Conservation (phyloP, 371 early-diverging fungal genomes). For the Sporodiniella umbellata region DNA sequence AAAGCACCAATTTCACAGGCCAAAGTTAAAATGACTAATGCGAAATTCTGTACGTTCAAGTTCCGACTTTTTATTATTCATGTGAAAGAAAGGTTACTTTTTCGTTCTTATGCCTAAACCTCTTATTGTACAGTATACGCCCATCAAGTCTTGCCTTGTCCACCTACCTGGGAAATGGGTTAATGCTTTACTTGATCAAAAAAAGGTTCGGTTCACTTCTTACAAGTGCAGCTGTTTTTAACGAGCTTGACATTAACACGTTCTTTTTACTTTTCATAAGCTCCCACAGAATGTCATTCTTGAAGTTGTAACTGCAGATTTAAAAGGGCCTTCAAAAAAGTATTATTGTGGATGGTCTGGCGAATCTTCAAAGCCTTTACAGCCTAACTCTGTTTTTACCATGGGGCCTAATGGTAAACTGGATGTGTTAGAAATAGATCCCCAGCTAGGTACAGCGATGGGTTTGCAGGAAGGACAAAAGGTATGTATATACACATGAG, state of each 20-base stretch:
- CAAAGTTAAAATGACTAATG: background rate
- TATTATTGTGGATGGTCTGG: conserved; percentile 75
- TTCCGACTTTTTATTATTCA: background rate
- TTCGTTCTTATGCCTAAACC: conserved; percentile 46
- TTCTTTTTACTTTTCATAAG: conserved; percentile 14
- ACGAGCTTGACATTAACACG: too few species aligned
- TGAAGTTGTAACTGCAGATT: conserved; percentile 32
- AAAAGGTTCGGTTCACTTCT: conserved; percentile 42
- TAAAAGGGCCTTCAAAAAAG: conserved; percentile 24
- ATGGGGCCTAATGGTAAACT: conserved; percentile 40
- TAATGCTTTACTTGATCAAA: conserved; percentile 62
- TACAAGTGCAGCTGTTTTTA: too few species aligned
- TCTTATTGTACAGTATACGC: conserved; percentile 55
- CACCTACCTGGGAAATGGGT: conserved; percentile 65
- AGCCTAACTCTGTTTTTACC: conserved; percentile 38
- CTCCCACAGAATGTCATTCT: conserved; percentile 64
- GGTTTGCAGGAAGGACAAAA: conserved; percentile 69
- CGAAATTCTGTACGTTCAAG: background rate
- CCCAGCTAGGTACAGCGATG: conserved; percentile 61
- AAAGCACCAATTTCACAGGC: background rate
- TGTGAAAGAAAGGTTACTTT: background rate
- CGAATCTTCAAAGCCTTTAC: conserved; percentile 44
- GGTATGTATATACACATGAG: conserved; percentile 29
- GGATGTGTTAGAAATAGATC: conserved; percentile 72
- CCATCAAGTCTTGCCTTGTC: conserved; percentile 60